These are phyloP conservation scores for Guillardia theta DNA, from an alignment of 78 protist species.

Conservation along the genomic window DNA sequence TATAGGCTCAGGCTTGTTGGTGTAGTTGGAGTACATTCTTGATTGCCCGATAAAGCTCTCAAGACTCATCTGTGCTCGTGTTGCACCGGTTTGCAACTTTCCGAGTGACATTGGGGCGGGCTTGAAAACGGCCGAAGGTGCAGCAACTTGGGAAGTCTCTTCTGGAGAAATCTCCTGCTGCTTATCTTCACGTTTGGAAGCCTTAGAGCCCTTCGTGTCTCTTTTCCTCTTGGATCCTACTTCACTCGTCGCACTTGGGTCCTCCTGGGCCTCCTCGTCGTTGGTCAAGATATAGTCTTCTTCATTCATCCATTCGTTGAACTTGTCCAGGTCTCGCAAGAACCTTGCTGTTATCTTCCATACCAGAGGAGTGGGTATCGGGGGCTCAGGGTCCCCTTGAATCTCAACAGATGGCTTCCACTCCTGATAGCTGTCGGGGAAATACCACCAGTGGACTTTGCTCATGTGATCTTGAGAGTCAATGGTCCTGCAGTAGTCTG, in stretches of 20 bases:
- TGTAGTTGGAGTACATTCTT: too few relatives aligned
- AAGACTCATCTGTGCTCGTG: neutral
- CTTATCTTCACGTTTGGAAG: too few relatives aligned
- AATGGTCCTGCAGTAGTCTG: constrained; percentile 8
- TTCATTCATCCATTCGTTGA: constrained; percentile 69
- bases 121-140: too few relatives aligned
- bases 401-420: constrained; percentile 33
- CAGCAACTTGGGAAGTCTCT: too few relatives aligned
- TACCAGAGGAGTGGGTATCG: neutral
- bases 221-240: too few relatives aligned
- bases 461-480: constrained; percentile 3
- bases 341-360: constrained; percentile 14
- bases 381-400: neutral
- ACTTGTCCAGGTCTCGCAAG: neutral
- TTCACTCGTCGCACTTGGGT: too few relatives aligned
- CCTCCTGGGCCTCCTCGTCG: too few relatives aligned
- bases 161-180: too few relatives aligned
- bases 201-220: too few relatives aligned
- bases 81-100: neutral
- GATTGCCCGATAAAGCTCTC: neutral
- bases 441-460: constrained; percentile 64
- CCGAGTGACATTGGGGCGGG: constrained; percentile 23
- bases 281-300: constrained; percentile 67
- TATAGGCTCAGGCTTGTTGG: too few relatives aligned
- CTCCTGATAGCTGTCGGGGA: constrained; percentile 62